Base-by-base conservation (phyloP, 352 stramenopile genomes). In the Globisporangium perplexum region DNA sequence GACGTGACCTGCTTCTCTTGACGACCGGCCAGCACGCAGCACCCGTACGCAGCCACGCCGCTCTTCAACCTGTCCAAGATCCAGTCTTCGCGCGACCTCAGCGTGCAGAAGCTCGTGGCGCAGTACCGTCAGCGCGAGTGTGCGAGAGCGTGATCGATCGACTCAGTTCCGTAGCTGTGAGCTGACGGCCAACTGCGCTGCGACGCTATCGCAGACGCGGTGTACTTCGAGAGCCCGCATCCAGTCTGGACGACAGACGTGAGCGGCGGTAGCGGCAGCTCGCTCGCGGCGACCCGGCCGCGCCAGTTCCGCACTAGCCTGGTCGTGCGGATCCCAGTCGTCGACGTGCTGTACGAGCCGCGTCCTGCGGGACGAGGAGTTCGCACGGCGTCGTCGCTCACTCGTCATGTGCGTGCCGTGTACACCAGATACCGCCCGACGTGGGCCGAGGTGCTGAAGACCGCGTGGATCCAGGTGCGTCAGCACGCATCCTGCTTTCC, bases 391-490 rank as follows among this genome's bases (percentile, higher is more conserved):
- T 14, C 10, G 31, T 7, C 10, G 7, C 31, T 36, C 6, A 43
- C 15, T 1, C 18, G 18, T 18, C 11, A 17, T 17, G 35, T 43
- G 38, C 4, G 38, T 43, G 17, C 38, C 33, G 35, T 57, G 0
- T 47, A n/a, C 15, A 38, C 46, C 46, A 86, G 77, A 15, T 89
- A 89, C 51, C 64, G 63, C 20, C 67, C 75, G 8, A 66, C 67
- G 31, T 89, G 77, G 77, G 55, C 69, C 1, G 77, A 89, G 38
- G 65, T 86, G 1, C 46, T 83, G 17, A 89, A 89, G 50, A 69
- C 64, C 2, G 77, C 71, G 53, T 89, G 77, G 77, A 84, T 86
- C 36, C 77, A 89, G 68, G 77, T 88, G 23, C 28, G 44, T 30
- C n/a, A n/a, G n/a, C n/a, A n/a, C n/a, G n/a, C n/a, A n/a, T n/a